phyloP scores from a whole-genome alignment of 169 alveolate genomes.

The Plasmodium inui region DNA sequence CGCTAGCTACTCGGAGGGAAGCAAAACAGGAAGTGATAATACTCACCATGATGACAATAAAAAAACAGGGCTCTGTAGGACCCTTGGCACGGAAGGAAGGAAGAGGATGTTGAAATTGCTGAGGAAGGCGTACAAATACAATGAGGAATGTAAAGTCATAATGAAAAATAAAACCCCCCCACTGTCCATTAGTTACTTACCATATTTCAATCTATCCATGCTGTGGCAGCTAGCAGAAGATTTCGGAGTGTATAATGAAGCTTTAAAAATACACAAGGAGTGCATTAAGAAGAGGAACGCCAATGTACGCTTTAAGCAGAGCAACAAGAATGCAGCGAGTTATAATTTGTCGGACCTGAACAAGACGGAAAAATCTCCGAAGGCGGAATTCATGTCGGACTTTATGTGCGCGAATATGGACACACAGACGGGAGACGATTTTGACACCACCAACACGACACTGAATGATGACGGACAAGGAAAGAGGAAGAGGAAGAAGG shows the following conservation, averaged over 20 bases:
- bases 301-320: constrained; percentile 26
- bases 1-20: constrained; percentile 25
- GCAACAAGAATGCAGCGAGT: neutral
- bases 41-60: constrained; percentile 15
- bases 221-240: constrained; percentile 86
- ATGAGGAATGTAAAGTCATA: constrained; percentile 81
- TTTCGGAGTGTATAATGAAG: constrained; percentile 85
- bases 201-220: constrained; percentile 85
- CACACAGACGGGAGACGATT: constrained; percentile 40
- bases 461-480: constrained; percentile 56
- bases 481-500: constrained; percentile 55
- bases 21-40: constrained; percentile 34
- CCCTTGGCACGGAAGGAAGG: constrained; percentile 86
- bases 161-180: constrained; percentile 84
- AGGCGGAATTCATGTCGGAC: constrained; percentile 32
- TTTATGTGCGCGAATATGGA: constrained; percentile 31
- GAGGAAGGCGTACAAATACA: constrained; percentile 83
- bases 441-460: constrained; percentile 19
- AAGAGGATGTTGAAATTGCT: constrained; percentile 83
- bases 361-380: neutral
- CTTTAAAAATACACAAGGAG: constrained; percentile 77
- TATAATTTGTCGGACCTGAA: constrained; percentile 3
- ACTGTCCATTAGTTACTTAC: constrained; percentile 83
- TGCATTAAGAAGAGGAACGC: constrained; percentile 68
- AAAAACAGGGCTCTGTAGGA: constrained; percentile 81